These are phyloP conservation scores for Cryphonectria radicalis DNA, from an alignment of 2,329 filamentous ascomycete species.

Conservation along the genomic window DNA sequence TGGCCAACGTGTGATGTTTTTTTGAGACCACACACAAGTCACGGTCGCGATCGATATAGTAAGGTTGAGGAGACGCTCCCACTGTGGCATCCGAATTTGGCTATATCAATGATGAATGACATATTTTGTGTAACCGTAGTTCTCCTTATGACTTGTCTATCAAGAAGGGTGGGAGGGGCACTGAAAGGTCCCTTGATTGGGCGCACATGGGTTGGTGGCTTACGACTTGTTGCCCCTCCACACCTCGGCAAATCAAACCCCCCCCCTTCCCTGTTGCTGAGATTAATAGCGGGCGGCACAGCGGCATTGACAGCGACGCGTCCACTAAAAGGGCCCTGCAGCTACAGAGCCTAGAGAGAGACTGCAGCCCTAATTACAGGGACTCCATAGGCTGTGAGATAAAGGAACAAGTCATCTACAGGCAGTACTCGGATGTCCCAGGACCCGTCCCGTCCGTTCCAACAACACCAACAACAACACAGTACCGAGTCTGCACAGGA, in stretches of 20 bases:
- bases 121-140: neutral
- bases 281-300: neutral
- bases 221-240: conserved; percentile 8
- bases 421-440: neutral
- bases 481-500: neutral
- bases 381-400: neutral
- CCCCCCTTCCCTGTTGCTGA: neutral
- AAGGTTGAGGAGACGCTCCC: no score
- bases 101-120: no score
- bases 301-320: neutral
- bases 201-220: neutral
- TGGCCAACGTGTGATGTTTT: no score
- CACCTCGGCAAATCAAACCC: neutral
- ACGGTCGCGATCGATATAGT: no score
- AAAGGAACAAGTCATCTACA: neutral
- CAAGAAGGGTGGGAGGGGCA: no score
- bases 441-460: neutral
- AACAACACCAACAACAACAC: neutral
- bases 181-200: neutral
- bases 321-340: neutral
- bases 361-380: neutral
- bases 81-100: no score
- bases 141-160: neutral
- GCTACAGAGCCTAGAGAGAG: neutral
- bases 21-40: no score